Base-by-base conservation (phyloP, 2,329 filamentous ascomycete species). In the Xylariales sp. region DNA sequence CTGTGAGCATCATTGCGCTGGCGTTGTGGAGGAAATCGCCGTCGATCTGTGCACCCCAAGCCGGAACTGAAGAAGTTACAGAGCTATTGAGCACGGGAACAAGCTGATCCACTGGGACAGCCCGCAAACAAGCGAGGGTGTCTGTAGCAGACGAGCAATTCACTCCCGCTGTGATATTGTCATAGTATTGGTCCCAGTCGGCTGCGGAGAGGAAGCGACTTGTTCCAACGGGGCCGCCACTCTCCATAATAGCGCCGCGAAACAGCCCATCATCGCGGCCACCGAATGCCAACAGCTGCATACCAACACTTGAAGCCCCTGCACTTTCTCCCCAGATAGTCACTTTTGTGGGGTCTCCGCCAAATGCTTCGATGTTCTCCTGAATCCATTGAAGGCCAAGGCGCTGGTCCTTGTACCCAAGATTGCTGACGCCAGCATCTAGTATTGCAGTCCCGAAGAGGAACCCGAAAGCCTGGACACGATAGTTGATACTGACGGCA, bases 221-320 rank as follows among this genome's bases (percentile, higher is more conserved):
- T 24, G 24, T 21, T 57, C 52, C 4, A 64, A 42, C 6, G n/a
- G 59, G 55, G 1, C 62, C 61, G 5, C 74, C 74, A 11, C 69
- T 76, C 37, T 81, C 66, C 37, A 72, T 57, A 30, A 76, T 79
- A 3, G 67, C 76, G 7, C 57, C 70, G 5, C 67, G 65, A 48
- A 78, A 81, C 0, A 81, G 57, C 0, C 61, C 57, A 38, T 81
- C 74, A 37, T 80, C 66, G 24, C 72, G 61, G 1, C 77, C 76
- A 23, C 67, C 69, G 43, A 78, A 76, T 6, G 74, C 71, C 19
- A 73, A 63, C 16, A 78, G 59, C 18, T 81, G 78, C 33, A 62
- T 62, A 3, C 59, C 56, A 19, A 60, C 61, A 29, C 60, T 61
- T 36, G 64, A 57, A 1, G 63, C 63, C 2, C 64, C 64, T 15